Evolutionary conservation across 257 asterid species (phyloP).

Genomic region (Craterostigma plantagineum): DNA sequence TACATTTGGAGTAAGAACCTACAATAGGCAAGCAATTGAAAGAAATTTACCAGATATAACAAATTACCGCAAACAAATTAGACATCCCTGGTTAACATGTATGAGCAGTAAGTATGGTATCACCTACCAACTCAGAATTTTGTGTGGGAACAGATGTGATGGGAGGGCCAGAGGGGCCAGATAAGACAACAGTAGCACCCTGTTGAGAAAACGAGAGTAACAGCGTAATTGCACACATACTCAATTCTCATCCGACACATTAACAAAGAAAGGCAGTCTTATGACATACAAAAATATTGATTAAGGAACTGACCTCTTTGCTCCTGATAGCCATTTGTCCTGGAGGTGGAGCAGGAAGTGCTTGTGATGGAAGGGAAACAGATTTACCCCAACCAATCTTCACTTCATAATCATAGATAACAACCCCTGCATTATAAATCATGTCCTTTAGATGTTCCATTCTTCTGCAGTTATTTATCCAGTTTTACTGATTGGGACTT

Average conservation of each 20-base stretch:
- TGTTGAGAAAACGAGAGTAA: slow-evolving; percentile 18
- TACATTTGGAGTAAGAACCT: slow-evolving; percentile 89
- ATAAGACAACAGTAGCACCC: slow-evolving; percentile 90
- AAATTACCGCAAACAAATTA: slow-evolving; percentile 3
- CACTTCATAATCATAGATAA: slow-evolving; percentile 83
- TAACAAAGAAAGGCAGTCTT: no score
- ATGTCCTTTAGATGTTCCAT: no score
- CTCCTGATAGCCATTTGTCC: slow-evolving; percentile 98
- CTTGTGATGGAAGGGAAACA: slow-evolving; percentile 94
- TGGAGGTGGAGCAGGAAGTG: slow-evolving; percentile 98
- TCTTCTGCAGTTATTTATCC: no score
- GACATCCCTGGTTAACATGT: no score
- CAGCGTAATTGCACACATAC: no score
- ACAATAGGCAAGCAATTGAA: slow-evolving; percentile 9
- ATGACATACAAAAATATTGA: neutral
- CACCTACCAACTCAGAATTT: slow-evolving; percentile 80
- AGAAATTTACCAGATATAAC: neutral
- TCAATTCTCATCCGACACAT: no score
- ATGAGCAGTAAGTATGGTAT: slow-evolving; percentile 3
- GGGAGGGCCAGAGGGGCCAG: slow-evolving; percentile 92
- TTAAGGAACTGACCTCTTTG: slow-evolving; percentile 44
- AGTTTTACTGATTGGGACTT: no score
- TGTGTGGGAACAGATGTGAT: slow-evolving; percentile 68
- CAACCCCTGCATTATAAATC: slow-evolving; percentile 50
- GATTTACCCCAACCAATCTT: slow-evolving; percentile 98